These are phyloP conservation scores for Aspergillus baeticus DNA, from an alignment of 495 filamentous ascomycete species.

Conservation along the genomic window DNA sequence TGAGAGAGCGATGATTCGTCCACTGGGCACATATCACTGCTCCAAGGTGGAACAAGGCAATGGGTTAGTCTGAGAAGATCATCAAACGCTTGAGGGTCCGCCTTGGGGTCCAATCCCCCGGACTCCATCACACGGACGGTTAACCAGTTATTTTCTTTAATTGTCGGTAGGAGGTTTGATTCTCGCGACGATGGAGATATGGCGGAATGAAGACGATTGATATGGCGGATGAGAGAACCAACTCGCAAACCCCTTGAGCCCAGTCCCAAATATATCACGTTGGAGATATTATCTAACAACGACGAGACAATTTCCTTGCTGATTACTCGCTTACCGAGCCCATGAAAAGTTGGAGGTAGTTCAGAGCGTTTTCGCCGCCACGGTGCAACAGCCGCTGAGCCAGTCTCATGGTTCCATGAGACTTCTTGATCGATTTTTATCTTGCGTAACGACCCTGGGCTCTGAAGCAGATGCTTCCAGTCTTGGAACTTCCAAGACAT, in stretches of 20 bases:
- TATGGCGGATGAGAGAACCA: constrained; percentile 21
- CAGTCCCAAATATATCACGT: constrained; percentile 32
- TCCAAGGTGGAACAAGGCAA: constrained; percentile 39
- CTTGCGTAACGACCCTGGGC: constrained; percentile 27
- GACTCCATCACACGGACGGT: constrained; percentile 54
- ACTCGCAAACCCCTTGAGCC: constrained; percentile 26
- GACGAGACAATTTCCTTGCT: constrained; percentile 58
- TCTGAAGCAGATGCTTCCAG: constrained; percentile 35
- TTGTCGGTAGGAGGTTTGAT: constrained; percentile 24
- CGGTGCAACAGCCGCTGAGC: constrained; percentile 13
- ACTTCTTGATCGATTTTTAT: constrained; percentile 36
- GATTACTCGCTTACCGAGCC: constrained; percentile 50
- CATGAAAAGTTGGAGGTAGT: constrained; percentile 32
- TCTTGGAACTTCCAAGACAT: constrained; percentile 40
- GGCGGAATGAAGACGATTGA: constrained; percentile 25
- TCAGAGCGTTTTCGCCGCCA: constrained; percentile 20
- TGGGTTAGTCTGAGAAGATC: constrained; percentile 31
- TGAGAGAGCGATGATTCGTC: constrained; percentile 22
- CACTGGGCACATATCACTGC: constrained; percentile 17
- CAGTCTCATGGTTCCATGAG: constrained; percentile 32
- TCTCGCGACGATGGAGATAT: constrained; percentile 20
- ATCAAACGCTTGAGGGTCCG: constrained; percentile 41
- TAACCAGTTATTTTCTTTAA: constrained; percentile 44
- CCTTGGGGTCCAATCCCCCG: constrained; percentile 34
- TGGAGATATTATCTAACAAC: constrained; percentile 51